These are phyloP conservation scores for Pholiota microspora DNA, from an alignment of 768 basidiomycete genomes.

Conservation along the genomic window DNA sequence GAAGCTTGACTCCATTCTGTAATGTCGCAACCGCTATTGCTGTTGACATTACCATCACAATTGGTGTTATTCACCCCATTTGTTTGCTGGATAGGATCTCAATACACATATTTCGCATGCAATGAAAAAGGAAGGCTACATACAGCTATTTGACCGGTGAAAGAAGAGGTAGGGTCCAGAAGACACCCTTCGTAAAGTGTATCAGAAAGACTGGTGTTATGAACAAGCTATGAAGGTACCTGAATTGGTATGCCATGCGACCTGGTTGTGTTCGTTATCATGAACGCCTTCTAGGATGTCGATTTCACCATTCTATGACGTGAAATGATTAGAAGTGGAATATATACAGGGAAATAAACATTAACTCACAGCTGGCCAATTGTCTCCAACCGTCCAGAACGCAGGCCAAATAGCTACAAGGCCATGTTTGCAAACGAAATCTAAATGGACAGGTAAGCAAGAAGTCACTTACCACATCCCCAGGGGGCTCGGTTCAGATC, in stretches of 20 bases:
- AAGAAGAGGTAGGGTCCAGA: constrained; percentile 21
- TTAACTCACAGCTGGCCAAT: constrained; percentile 68
- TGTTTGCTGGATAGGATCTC: constrained; percentile 30
- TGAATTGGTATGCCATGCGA: constrained; percentile 68
- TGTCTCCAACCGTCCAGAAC: constrained; percentile 68
- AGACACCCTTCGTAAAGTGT: constrained; percentile 16
- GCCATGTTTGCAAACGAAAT: background rate
- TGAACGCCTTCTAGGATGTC: constrained; percentile 86
- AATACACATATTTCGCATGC: background rate
- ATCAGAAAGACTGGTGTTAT: background rate
- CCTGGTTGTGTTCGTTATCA: constrained; percentile 80
- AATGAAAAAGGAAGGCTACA: background rate
- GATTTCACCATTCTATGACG: constrained; percentile 67
- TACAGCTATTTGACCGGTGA: constrained; percentile 23
- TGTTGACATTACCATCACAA: constrained; percentile 50
- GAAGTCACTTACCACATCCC: constrained; percentile 72
- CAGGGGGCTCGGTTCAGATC: constrained; percentile 85
- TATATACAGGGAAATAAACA: background rate
- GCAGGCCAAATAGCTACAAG: constrained; percentile 83
- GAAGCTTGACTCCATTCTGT: constrained; percentile 80
- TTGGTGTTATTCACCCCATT: constrained; percentile 48
- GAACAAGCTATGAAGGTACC: constrained; percentile 6
- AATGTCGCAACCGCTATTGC: constrained; percentile 75
- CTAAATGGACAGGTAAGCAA: background rate
- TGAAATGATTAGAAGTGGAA: constrained; percentile 11